Evolutionary conservation across 352 stramenopile genomes (phyloP).

Genomic region (Globisporangium splendens): DNA sequence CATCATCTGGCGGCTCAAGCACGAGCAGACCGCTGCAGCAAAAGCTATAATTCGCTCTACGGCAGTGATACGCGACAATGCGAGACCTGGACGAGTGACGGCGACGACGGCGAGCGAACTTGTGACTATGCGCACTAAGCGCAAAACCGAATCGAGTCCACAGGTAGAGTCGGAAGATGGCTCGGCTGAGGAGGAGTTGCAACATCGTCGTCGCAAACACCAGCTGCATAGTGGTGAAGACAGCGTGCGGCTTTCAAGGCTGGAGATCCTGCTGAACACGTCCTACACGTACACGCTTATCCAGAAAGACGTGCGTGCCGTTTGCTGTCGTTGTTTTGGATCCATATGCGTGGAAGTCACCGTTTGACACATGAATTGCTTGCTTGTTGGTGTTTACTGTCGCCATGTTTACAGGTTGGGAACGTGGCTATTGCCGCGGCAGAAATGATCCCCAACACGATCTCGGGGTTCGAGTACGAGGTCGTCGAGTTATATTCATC

Average conservation of each 20-base stretch:
- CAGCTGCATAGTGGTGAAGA: too few relatives aligned
- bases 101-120: too few relatives aligned
- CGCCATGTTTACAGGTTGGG: not conserved
- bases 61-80: too few relatives aligned
- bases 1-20: slow-evolving; percentile 9
- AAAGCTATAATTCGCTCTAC: too few relatives aligned
- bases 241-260: slow-evolving; percentile 1
- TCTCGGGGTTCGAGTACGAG: slow-evolving; percentile 8
- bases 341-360: not conserved
- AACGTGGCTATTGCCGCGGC: not conserved
- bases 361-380: not conserved
- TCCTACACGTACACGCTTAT: slow-evolving; percentile 3
- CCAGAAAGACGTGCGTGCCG: slow-evolving; percentile 3
- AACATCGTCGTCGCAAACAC: too few relatives aligned
- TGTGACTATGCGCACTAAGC: too few relatives aligned
- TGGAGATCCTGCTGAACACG: slow-evolving; percentile 4
- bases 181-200: too few relatives aligned
- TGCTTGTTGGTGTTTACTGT: not conserved
- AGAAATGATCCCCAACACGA: slow-evolving; percentile 7
- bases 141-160: too few relatives aligned
- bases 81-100: too few relatives aligned
- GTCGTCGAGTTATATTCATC: not conserved
- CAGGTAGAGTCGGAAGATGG: too few relatives aligned
- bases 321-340: not conserved
- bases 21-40: not conserved